Evolutionary conservation across 768 basidiomycete species (phyloP).

Genomic region (Leccinum uliginosum): DNA sequence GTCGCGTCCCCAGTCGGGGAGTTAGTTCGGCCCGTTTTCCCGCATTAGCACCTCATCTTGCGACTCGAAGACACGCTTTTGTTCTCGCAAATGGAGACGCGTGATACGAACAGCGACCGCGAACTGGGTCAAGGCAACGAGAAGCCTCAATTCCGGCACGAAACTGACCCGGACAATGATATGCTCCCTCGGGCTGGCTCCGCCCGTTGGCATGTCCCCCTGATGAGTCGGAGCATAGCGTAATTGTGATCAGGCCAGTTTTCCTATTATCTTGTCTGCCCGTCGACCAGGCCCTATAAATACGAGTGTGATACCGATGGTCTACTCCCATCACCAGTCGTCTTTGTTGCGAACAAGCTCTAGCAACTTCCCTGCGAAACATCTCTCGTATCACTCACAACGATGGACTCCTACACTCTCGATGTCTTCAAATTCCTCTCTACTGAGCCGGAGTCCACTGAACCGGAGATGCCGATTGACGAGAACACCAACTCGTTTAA

Average conservation of each 20-base stretch:
- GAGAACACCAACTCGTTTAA: not conserved
- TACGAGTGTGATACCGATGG: not conserved
- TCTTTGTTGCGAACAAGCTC: slow-evolving; percentile 2
- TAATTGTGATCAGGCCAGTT: slow-evolving; percentile 1
- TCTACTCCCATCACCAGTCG: slow-evolving; percentile 3
- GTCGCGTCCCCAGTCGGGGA: not conserved
- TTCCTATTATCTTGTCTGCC: slow-evolving; percentile 14
- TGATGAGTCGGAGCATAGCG: not conserved
- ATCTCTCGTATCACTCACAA: not conserved
- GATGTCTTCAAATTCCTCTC: not conserved
- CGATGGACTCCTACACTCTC: slow-evolving; percentile 19
- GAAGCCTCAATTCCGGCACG: not conserved
- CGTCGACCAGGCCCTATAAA: slow-evolving; percentile 11
- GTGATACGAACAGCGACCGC: slow-evolving; percentile 3
- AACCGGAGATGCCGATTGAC: slow-evolving; percentile 13
- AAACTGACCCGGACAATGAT: slow-evolving; percentile 19
- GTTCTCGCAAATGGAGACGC: slow-evolving; percentile 14
- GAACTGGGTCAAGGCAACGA: not conserved
- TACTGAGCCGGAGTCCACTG: not conserved
- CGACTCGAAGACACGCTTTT: slow-evolving; percentile 13
- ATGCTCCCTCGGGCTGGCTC: slow-evolving; percentile 3
- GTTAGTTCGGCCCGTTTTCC: not conserved
- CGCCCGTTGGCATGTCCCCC: slow-evolving; percentile 2
- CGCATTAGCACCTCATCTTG: not conserved
- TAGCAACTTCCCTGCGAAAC: slow-evolving; percentile 7